These are phyloP conservation scores for Ophiorrhiza pumila DNA, from an alignment of 257 asterid genomes.

Conservation along the genomic window DNA sequence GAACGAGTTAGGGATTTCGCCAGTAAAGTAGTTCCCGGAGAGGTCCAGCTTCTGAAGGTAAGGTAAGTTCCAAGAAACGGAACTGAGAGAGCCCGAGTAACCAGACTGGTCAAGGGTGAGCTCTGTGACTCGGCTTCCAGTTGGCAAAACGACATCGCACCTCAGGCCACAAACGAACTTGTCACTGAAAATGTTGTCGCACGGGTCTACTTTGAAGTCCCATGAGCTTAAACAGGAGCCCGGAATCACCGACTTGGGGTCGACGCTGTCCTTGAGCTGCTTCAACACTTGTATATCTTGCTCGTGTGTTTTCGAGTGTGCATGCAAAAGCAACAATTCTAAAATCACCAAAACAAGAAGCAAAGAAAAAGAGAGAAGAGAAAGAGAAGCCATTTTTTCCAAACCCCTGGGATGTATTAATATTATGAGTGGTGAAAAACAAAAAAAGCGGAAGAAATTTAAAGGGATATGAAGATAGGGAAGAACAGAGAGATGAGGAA, in stretches of 20 bases:
- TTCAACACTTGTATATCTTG: conserved; percentile 54
- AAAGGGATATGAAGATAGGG: neutral
- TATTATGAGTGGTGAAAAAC: too few relatives aligned
- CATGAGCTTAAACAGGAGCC: conserved; percentile 72
- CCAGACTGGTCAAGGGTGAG: conserved; percentile 65
- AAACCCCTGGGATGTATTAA: too few relatives aligned
- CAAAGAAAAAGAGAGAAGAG: neutral
- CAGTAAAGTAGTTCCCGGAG: conserved; percentile 51
- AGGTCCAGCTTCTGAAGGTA: conserved; percentile 54
- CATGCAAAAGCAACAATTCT: conserved; percentile 23
- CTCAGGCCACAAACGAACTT: conserved; percentile 85
- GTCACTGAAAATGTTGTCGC: conserved; percentile 47
- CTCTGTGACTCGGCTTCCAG: conserved; percentile 57
- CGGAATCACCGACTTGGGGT: conserved; percentile 37
- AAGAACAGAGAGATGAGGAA: neutral
- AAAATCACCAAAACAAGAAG: conserved; percentile 17
- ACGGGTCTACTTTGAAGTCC: conserved; percentile 75
- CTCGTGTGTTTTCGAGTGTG: conserved; percentile 49
- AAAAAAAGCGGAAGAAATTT: neutral
- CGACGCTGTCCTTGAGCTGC: conserved; percentile 52
- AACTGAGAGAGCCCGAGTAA: conserved; percentile 49
- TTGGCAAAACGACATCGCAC: conserved; percentile 43
- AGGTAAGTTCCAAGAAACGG: conserved; percentile 53
- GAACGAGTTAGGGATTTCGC: conserved; percentile 55
- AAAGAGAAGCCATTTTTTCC: conserved; percentile 4